Evolutionary conservation across 2,329 filamentous ascomycete genomes (phyloP).

Genomic region (Hypoxylon sp.): DNA sequence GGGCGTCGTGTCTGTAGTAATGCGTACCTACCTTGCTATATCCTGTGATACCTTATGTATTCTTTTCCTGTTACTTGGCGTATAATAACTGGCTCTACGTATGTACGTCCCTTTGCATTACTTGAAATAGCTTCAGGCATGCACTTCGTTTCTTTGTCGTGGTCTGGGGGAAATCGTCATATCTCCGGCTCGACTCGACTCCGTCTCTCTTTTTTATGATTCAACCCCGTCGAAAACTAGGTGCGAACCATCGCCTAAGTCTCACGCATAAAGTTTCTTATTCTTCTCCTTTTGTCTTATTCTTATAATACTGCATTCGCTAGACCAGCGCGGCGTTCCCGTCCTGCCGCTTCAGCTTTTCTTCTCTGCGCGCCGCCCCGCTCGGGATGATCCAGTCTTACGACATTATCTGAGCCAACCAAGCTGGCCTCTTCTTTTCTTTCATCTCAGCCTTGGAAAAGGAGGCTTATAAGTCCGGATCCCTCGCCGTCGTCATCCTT

Average conservation of each 20-base stretch:
- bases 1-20: too few species aligned
- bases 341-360: conserved; percentile 19
- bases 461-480: conserved; percentile 14
- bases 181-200: conserved; percentile 11
- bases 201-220: conserved; percentile 18
- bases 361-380: conserved; percentile 18
- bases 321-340: conserved; percentile 2
- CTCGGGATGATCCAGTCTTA: conserved; percentile 24
- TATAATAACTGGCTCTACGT: conserved; percentile 20
- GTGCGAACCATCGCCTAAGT: not conserved
- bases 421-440: conserved; percentile 6
- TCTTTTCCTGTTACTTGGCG: conserved; percentile 10
- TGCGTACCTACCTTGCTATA: too few species aligned
- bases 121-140: conserved; percentile 6
- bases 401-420: conserved; percentile 15
- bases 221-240: not conserved
- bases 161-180: not conserved
- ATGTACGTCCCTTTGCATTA: conserved; percentile 4
- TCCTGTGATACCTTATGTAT: conserved; percentile 4
- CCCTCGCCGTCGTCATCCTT: conserved; percentile 21
- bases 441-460: conserved; percentile 22
- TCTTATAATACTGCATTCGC: conserved; percentile 3
- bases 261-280: conserved; percentile 7
- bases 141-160: conserved; percentile 34
- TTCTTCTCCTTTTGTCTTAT: not conserved